Evolutionary conservation across 495 filamentous ascomycete genomes (phyloP).

Genomic region (Penicillium waksmanii): DNA sequence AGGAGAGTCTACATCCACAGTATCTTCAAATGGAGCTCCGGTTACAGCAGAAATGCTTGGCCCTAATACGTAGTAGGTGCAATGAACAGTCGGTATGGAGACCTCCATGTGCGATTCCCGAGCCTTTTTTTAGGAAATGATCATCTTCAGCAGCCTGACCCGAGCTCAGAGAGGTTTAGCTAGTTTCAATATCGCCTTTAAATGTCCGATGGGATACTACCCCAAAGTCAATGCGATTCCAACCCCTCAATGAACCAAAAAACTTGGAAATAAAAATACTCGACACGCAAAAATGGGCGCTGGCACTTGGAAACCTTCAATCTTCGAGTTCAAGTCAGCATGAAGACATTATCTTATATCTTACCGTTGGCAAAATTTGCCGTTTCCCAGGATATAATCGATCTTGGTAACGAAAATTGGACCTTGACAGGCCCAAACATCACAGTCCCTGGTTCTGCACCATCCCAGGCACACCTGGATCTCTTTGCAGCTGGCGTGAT

Average conservation of each 20-base stretch:
- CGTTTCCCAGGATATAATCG: slow-evolving; percentile 46
- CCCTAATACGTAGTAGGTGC: too few relatives aligned
- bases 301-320: too few relatives aligned
- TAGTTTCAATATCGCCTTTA: neutral
- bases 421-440: slow-evolving; percentile 58
- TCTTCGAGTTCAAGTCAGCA: neutral
- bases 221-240: slow-evolving; percentile 16
- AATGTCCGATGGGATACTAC: slow-evolving; percentile 12
- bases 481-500: slow-evolving; percentile 56
- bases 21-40: too few relatives aligned
- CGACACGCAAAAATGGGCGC: neutral
- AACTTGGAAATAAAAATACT: neutral
- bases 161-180: slow-evolving; percentile 8
- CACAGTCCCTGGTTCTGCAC: slow-evolving; percentile 60
- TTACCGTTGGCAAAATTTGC: slow-evolving; percentile 7
- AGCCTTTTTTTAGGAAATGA: slow-evolving; percentile 11
- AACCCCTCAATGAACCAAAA: neutral
- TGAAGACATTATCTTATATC: neutral
- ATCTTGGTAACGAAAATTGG: slow-evolving; percentile 58
- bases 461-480: slow-evolving; percentile 67
- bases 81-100: slow-evolving; percentile 1
- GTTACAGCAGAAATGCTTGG: too few relatives aligned
- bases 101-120: neutral
- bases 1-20: too few relatives aligned
- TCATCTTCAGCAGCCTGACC: slow-evolving; percentile 1